A percentile compares a stretch with the other conserved stretches of the same genome.
phyloP scores from a whole-genome alignment of 2,329 filamentous ascomycete species.

The Epichloe glyceriae region DNA sequence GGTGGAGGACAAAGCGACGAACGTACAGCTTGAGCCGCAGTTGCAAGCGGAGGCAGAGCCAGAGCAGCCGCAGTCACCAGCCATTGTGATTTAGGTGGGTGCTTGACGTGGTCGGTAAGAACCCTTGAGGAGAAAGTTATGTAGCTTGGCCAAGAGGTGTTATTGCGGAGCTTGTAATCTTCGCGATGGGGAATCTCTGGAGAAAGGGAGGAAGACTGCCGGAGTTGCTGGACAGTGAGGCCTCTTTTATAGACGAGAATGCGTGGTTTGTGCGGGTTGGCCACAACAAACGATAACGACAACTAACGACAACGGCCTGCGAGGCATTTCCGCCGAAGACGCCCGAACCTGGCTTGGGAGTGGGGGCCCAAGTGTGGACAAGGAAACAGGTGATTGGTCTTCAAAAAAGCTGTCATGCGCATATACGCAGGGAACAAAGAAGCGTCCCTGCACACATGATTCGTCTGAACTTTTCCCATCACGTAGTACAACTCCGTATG shows the following conservation, averaged over 20 bases:
- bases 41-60: conserved; percentile 20
- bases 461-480: not conserved
- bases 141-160: too few relatives aligned
- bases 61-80: conserved; percentile 25
- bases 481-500: too few relatives aligned
- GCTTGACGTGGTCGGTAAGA: not conserved
- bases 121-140: too few relatives aligned
- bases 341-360: not conserved
- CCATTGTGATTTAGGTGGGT: conserved; percentile 13
- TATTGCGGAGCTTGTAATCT: not conserved
- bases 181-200: conserved; percentile 6
- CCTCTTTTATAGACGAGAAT: conserved; percentile 15
- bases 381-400: not conserved
- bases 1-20: not conserved
- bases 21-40: conserved; percentile 25
- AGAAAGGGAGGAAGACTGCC: not conserved
- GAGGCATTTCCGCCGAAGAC: not conserved
- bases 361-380: not conserved
- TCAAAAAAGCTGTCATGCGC: not conserved
- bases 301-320: not conserved
- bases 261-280: conserved; percentile 6
- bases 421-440: not conserved
- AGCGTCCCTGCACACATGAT: not conserved
- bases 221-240: conserved; percentile 3
- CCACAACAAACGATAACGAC: not conserved